Evolutionary conservation across 257 asterid species (phyloP), one percentile per base, ranked within the genome.

Genomic region (Rauvolfia tetraphylla): DNA sequence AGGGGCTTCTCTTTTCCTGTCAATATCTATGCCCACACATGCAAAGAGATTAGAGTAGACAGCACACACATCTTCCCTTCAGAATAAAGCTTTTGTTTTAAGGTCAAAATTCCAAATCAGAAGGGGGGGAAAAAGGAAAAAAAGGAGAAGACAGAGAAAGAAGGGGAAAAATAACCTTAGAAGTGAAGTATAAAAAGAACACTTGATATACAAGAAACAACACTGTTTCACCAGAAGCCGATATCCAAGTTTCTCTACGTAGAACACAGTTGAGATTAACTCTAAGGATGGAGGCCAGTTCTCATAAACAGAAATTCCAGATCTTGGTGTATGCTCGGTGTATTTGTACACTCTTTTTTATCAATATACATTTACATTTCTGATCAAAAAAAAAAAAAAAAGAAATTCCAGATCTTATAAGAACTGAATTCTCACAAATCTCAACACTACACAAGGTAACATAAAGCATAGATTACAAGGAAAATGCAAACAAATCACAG

Each of bases 381-480:
- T n/a, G n/a, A n/a, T n/a, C n/a, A n/a, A n/a, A n/a, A n/a, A n/a
- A n/a, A n/a, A n/a, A n/a, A n/a, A n/a, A n/a, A n/a, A n/a, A n/a
- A n/a, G n/a, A 75, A 53, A 71, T 71, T 73, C 57, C 59, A 72
- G 75, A 76, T 72, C 75, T 15, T 46, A 44, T 53, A 11, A 68
- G 59, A 51, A 56, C 68, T 68, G 18, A 54, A 61, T 34, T 49
- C 57, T n/a, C 20, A 54, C 25, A 34, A 10, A 69, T 31, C 33
- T 33, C 14, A 39, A 63, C 0, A 69, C 49, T 48, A 31, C 13
- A 18, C n/a, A 23, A 38, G 7, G 20, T 18, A 42, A 44, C 39
- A 29, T 0, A 51, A 29, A 22, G 18, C 27, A 76, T 34, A 25
- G 63, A 63, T 13, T 9, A 36, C 25, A 17, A 41, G 14, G n/a